Conservation (phyloP, 345 rosid species). For the Boechera divaricarpa region DNA sequence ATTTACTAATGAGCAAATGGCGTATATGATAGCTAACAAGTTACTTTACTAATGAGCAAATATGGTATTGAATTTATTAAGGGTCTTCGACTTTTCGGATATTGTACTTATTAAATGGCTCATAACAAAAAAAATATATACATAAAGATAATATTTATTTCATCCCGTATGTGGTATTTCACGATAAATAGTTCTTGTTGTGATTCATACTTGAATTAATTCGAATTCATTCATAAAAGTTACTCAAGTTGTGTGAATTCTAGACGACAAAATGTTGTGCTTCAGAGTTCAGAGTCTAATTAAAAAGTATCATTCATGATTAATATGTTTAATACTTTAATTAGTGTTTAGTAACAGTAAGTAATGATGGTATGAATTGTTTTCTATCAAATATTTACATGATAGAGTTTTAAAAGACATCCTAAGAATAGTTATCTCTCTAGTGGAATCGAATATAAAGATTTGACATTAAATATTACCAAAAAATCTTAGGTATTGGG, state of each 20-base stretch:
- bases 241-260: neutral
- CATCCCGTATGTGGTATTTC: neutral
- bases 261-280: neutral
- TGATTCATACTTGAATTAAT: neutral
- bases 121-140: neutral
- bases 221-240: neutral
- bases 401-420: conserved; percentile 20
- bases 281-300: neutral
- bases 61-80: conserved; percentile 11
- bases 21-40: conserved; percentile 41
- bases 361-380: conserved; percentile 15
- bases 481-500: neutral
- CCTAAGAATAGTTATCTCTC: conserved; percentile 20
- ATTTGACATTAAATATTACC: conserved; percentile 28
- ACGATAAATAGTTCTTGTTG: neutral
- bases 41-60: neutral
- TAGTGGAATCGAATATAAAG: conserved; percentile 34
- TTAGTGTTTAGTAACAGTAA: conserved; percentile 22
- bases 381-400: neutral
- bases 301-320: neutral
- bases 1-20: conserved; percentile 37
- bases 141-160: neutral
- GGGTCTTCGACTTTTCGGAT: conserved; percentile 18
- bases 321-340: neutral
- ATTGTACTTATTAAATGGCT: neutral